phyloP scores from a whole-genome alignment of 352 stramenopile species.

The Discostella stelligera region DNA sequence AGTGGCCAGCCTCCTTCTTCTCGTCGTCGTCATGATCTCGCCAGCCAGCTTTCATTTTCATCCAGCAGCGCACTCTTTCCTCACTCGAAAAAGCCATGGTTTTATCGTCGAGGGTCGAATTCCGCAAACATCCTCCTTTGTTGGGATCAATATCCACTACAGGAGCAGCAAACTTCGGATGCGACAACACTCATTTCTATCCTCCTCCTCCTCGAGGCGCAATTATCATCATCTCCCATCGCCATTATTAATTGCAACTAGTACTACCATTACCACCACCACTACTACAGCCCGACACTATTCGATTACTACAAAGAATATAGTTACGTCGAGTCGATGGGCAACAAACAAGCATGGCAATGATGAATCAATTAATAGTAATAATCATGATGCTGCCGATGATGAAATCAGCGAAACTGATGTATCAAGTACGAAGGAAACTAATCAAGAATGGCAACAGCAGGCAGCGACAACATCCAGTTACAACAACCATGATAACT shows the following conservation, averaged over 20 bases:
- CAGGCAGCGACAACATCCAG: background rate
- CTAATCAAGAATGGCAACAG: background rate
- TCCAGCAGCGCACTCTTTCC: background rate
- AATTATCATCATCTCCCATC: no score
- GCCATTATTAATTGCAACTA: no score
- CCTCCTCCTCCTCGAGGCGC: no score
- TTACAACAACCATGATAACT: background rate
- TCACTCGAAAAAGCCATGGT: background rate
- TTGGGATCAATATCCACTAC: background rate
- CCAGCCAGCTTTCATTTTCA: background rate
- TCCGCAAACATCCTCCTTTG: background rate
- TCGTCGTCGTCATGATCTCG: background rate
- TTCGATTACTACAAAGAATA: no score
- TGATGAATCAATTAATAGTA: no score
- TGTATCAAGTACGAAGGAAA: no score
- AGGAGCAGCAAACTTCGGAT: no score
- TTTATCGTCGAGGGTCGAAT: background rate
- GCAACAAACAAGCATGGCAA: no score
- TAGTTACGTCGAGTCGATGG: no score
- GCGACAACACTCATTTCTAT: no score
- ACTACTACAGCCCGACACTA: no score
- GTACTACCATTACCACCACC: no score
- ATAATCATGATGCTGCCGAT: background rate
- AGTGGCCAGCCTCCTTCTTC: background rate
- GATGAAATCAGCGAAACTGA: background rate